Conservation (phyloP, 768 basidiomycete genomes). For the Lentinula edodes region DNA sequence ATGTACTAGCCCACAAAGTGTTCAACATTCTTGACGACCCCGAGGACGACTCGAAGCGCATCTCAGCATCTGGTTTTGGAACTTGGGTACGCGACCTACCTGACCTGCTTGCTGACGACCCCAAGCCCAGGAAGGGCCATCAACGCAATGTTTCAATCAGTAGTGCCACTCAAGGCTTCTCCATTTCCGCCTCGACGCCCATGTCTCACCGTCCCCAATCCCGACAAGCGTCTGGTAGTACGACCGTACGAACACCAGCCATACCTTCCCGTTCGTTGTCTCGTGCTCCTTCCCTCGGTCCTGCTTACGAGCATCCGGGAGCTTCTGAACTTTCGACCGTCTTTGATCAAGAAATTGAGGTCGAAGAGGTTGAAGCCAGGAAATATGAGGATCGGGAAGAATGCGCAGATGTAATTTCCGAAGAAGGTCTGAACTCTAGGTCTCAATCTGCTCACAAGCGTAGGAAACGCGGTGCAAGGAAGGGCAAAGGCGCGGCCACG, state of each 20-base stretch:
- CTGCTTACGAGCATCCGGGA: constrained; percentile 22
- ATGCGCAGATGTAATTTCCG: constrained; percentile 27
- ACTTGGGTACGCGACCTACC: constrained; percentile 83
- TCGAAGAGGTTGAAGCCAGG: constrained; percentile 29
- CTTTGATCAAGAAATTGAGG: constrained; percentile 47
- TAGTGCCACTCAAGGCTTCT: constrained; percentile 55
- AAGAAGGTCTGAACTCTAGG: constrained; percentile 41
- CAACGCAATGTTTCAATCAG: constrained; percentile 53
- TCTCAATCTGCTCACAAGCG: constrained; percentile 73
- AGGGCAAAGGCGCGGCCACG: constrained; percentile 61
- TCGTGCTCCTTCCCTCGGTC: constrained; percentile 58
- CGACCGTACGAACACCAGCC: constrained; percentile 45
- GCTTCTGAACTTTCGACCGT: constrained; percentile 47
- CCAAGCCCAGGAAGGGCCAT: constrained; percentile 33
- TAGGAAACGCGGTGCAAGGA: constrained; percentile 80
- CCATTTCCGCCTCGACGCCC: constrained; percentile 56
- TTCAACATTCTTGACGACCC: constrained; percentile 75
- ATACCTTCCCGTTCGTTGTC: constrained; percentile 52
- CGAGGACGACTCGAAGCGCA: constrained; percentile 58
- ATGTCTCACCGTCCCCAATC: constrained; percentile 70
- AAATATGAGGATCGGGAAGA: constrained; percentile 23
- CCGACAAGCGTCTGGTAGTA: constrained; percentile 47
- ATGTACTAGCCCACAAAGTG: constrained; percentile 78
- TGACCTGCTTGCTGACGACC: constrained; percentile 49
- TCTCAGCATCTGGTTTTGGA: constrained; percentile 81